Conservation (phyloP, 495 filamentous ascomycete genomes). For the Aeminium ludgeri region DNA sequence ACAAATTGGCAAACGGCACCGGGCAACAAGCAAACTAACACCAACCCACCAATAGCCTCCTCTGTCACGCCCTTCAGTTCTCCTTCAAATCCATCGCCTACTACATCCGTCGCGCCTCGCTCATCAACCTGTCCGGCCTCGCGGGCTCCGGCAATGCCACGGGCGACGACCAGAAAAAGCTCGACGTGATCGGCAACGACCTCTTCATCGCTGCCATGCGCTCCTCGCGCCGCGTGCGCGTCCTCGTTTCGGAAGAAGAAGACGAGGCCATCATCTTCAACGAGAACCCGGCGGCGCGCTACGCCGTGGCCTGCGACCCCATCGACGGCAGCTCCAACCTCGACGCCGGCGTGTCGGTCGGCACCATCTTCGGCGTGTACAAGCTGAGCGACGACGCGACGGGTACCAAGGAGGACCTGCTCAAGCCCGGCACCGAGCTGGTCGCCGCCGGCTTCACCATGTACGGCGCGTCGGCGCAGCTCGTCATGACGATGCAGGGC, state of each 20-base stretch:
- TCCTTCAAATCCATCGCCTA: constrained; percentile 99
- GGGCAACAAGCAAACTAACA: background rate
- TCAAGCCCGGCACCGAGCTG: constrained; percentile 75
- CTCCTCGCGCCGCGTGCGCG: constrained; percentile 70
- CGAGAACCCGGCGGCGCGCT: constrained; percentile 62
- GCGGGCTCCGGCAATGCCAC: constrained; percentile 90
- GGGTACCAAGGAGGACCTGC: constrained; percentile 64
- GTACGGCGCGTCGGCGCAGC: constrained; percentile 92
- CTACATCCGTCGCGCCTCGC: constrained; percentile 93
- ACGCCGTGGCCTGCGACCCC: constrained; percentile 92
- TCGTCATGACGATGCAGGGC: constrained; percentile 93
- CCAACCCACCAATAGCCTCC: constrained; percentile 38
- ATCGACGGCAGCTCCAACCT: constrained; percentile 97
- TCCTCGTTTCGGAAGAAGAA: constrained; percentile 93
- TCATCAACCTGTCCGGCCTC: constrained; percentile 77
- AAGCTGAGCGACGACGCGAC: constrained; percentile 56
- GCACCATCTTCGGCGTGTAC: constrained; percentile 93
- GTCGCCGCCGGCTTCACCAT: constrained; percentile 95
- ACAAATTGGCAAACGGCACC: constrained; percentile 1
- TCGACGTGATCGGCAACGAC: constrained; percentile 97
- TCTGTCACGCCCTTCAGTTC: constrained; percentile 96
- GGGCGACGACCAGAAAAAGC: constrained; percentile 97
- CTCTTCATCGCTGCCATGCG: constrained; percentile 90
- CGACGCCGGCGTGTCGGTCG: constrained; percentile 93
- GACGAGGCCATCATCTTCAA: constrained; percentile 79